Percentiles rank a stretch among this genome's conserved stretches.
These are phyloP conservation scores for Diaporthe amygdali DNA, from an alignment of 2,329 filamentous ascomycete species.

Conservation along the genomic window DNA sequence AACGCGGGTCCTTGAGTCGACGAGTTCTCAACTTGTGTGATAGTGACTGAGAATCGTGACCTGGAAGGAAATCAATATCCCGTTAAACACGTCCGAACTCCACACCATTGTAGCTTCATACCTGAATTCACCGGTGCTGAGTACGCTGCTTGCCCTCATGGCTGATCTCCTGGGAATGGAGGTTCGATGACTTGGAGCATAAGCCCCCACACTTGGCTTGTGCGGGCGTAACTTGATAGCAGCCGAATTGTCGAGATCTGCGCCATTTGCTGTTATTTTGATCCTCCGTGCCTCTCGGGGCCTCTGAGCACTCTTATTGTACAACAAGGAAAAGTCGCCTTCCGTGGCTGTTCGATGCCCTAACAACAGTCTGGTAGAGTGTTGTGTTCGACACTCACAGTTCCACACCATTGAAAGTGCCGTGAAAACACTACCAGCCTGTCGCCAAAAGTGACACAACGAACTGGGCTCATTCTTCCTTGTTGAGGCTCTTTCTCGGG, in stretches of 20 bases:
- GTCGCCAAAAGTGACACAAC: not conserved
- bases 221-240: not conserved
- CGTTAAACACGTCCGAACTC: fast-evolving
- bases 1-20: not conserved
- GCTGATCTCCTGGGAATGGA: not conserved
- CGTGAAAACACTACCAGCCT: not conserved
- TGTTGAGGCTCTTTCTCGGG: not conserved
- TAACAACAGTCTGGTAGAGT: not conserved
- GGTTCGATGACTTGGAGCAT: not conserved
- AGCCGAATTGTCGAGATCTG: not conserved
- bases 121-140: not conserved
- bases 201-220: too few species aligned
- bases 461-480: not conserved
- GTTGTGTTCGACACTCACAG: not conserved
- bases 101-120: not conserved
- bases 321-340: not conserved
- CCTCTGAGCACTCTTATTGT: not conserved
- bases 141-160: not conserved
- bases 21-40: not conserved
- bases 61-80: not conserved
- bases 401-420: not conserved
- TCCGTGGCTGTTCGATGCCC: not conserved
- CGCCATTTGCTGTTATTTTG: not conserved
- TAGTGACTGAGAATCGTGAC: not conserved
- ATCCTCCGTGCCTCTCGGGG: not conserved